Base-by-base conservation (phyloP, 2,329 filamentous ascomycete genomes). In the Emmonsiellopsis sp. region DNA sequence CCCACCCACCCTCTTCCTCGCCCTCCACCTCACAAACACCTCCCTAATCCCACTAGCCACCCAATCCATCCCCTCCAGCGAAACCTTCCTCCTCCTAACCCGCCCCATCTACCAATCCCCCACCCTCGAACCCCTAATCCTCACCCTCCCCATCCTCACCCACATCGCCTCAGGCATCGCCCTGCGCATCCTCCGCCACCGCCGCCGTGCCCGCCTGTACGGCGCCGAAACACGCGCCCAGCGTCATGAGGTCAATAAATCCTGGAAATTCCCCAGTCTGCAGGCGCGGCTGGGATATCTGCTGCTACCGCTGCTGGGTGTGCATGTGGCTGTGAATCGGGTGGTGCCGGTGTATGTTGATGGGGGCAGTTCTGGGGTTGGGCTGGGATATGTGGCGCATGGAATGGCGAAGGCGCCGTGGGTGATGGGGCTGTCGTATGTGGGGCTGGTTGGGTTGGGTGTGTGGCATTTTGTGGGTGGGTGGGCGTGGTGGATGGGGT, bases 51-150 rank as follows among this genome's bases (percentile, higher is more conserved):
- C 89, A 0, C 80, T 93, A 39, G 62, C 84, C 49, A 88, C 87
- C 42, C 81, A 78, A 54, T 88, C 86, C 45, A 81, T 93, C 6
- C 74, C 85, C 7, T 80, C 83, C 51, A 87, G 87, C 56, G 91
- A 96, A 66, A 84, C 83, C 49, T 95, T 90, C 70, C 83, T 97
- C 48, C 85, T 97, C 58, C 87, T 95, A 68, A 91, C 90, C 32
- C 83, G 92, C 56, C 91, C 94, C 48, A 84, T 93, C 68, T 97
- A 97, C 74, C 92, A 96, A 70, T 91, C 88, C 1, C 79, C 85
- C 2, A 74, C 88, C 13, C 78, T 86, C 50, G 91, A 96, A 66
- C 88, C 89, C 3, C 73, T 94, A 17, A 77, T 97, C 56, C 81
- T 97, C 56, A 83, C 79, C 43, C 69, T 89, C 2, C 90, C 92